Percentiles rank a stretch among this genome's conserved stretches.
These are phyloP conservation scores for Potentilla sterilis DNA, from an alignment of 306 rosid genomes.

Conservation along the genomic window DNA sequence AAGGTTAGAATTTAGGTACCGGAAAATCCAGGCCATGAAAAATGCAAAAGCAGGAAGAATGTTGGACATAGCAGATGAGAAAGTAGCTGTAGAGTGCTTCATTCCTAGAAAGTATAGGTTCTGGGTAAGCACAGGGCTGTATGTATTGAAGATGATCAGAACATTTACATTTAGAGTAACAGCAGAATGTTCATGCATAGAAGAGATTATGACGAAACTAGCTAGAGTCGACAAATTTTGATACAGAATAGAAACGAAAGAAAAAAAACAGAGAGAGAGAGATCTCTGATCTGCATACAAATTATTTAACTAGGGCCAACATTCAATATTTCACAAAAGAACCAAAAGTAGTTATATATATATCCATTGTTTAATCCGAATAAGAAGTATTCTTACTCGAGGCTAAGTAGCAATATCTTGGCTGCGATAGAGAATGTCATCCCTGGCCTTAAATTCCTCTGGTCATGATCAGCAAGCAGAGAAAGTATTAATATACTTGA, in stretches of 20 bases:
- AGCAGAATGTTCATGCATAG: not conserved
- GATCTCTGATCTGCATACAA: too few species aligned
- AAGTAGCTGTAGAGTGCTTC: conserved; percentile 37
- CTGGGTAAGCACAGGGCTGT: conserved; percentile 37
- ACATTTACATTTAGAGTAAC: not conserved
- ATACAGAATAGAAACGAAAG: too few species aligned
- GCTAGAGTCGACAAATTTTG: not conserved
- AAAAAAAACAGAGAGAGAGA: too few species aligned
- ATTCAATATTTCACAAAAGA: too few species aligned
- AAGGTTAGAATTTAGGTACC: conserved; percentile 13
- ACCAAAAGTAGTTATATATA: too few species aligned
- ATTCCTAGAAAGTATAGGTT: conserved; percentile 28
- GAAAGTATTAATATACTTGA: not conserved
- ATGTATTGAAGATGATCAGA: not conserved
- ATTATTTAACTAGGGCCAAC: too few species aligned
- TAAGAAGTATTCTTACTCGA: conserved; percentile 28
- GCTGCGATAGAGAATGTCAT: conserved; percentile 21
- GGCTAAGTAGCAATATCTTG: conserved; percentile 17
- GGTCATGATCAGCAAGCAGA: not conserved
- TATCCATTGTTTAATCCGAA: too few species aligned
- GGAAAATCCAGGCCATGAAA: conserved; percentile 34
- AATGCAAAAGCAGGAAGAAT: conserved; percentile 36
- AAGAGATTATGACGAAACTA: not conserved
- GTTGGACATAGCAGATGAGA: conserved; percentile 42
- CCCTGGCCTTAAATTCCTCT: conserved; percentile 16